Conservation (phyloP, 2,329 filamentous ascomycete genomes). For the Xenosphaeropsis pyriputrescens region DNA sequence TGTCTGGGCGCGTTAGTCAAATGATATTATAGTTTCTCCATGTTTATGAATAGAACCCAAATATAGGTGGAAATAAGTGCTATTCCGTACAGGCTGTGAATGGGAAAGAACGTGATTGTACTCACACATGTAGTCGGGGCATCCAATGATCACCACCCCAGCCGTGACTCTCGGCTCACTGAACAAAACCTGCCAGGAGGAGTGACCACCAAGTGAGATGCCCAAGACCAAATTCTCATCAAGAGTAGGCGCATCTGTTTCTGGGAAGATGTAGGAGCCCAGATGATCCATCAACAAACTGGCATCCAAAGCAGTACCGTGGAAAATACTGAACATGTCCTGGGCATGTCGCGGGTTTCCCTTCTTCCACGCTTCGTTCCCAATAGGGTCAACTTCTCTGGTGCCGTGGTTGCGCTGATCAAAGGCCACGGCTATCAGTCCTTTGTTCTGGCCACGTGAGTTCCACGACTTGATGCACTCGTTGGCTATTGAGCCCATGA, state of each 20-base stretch:
- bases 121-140: conserved; percentile 68
- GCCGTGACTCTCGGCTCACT: conserved; percentile 66
- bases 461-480: conserved; percentile 58
- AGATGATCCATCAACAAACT: conserved; percentile 63
- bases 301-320: conserved; percentile 61
- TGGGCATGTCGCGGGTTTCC: conserved; percentile 70
- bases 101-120: no score
- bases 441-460: conserved; percentile 18
- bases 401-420: conserved; percentile 90
- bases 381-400: conserved; percentile 46
- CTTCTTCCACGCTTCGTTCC: conserved; percentile 66
- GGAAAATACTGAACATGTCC: conserved; percentile 78
- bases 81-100: no score
- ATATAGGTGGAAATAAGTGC: no score
- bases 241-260: conserved; percentile 24
- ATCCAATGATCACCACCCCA: conserved; percentile 71
- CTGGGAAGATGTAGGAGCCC: conserved; percentile 56
- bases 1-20: conserved; percentile 6
- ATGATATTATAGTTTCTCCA: background rate
- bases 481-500: conserved; percentile 65
- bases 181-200: conserved; percentile 71
- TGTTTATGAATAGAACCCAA: background rate
- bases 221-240: conserved; percentile 65
- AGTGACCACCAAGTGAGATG: conserved; percentile 76
- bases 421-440: conserved; percentile 70